Conservation (phyloP, 371 early-diverging fungal species). For the Haplosporangium sp. region DNA sequence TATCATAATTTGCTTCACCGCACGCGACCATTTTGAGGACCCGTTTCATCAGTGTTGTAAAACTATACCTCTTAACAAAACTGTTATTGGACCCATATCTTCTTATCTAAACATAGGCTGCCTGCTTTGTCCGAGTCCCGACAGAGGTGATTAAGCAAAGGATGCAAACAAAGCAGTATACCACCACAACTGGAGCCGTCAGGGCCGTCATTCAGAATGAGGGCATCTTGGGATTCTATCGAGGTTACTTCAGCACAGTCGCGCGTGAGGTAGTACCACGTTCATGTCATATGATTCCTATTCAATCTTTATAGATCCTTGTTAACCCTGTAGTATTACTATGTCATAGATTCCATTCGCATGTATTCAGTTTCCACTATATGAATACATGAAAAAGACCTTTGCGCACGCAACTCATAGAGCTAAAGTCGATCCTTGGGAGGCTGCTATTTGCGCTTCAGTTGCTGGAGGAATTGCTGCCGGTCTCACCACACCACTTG, state of each 20-base stretch:
- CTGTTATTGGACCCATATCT: background rate
- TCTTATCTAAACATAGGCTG: slow-evolving; percentile 71
- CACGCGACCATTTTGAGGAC: slow-evolving; percentile 4
- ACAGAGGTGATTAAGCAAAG: slow-evolving; percentile 96
- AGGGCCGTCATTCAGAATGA: slow-evolving; percentile 73
- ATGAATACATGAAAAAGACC: slow-evolving; percentile 87
- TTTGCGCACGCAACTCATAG: slow-evolving; percentile 56
- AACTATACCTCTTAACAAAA: background rate
- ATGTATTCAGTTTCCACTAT: slow-evolving; percentile 96
- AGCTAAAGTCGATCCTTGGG: slow-evolving; percentile 74
- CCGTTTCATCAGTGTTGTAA: background rate
- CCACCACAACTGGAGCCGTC: slow-evolving; percentile 69
- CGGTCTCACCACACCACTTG: slow-evolving; percentile 92
- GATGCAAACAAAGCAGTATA: slow-evolving; percentile 91
- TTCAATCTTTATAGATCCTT: background rate
- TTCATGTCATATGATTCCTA: background rate
- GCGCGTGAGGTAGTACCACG: slow-evolving; percentile 73
- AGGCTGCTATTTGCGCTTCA: slow-evolving; percentile 91
- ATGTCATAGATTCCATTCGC: slow-evolving; percentile 88
- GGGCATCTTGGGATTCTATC: slow-evolving; percentile 90
- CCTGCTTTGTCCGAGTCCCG: slow-evolving; percentile 94
- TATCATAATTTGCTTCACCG: slow-evolving; percentile 1
- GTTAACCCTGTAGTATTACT: background rate
- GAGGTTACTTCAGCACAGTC: slow-evolving; percentile 92
- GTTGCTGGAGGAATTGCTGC: slow-evolving; percentile 94